These are phyloP conservation scores for Murraya paniculata DNA, from an alignment of 345 rosid species.

Conservation along the genomic window DNA sequence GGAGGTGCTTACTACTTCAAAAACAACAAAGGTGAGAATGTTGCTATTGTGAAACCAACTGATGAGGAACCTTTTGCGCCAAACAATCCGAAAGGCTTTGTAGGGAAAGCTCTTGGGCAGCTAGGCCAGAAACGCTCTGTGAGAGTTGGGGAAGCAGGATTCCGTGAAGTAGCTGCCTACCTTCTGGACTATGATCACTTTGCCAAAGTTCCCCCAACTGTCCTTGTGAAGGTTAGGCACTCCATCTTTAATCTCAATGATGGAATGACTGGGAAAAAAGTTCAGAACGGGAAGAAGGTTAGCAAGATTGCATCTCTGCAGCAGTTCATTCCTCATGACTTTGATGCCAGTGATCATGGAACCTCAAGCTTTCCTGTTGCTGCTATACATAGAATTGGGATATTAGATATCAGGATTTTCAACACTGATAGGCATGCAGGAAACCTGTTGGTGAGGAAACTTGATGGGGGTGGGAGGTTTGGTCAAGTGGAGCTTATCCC, in stretches of 20 bases:
- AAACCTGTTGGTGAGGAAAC: constrained; percentile 63
- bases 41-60: constrained; percentile 70
- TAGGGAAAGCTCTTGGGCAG: constrained; percentile 69
- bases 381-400: constrained; percentile 66
- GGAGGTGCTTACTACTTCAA: constrained; percentile 68
- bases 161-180: constrained; percentile 69
- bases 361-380: constrained; percentile 67
- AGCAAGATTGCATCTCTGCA: constrained; percentile 82
- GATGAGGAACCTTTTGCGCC: constrained; percentile 90
- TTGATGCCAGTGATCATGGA: constrained; percentile 74
- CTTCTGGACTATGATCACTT: constrained; percentile 63
- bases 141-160: constrained; percentile 76
- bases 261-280: constrained; percentile 46
- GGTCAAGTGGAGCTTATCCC: constrained; percentile 62
- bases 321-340: constrained; percentile 70
- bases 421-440: constrained; percentile 70
- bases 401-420: constrained; percentile 62
- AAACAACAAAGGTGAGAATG: constrained; percentile 49
- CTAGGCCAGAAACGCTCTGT: constrained; percentile 72
- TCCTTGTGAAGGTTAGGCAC: constrained; percentile 65
- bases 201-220: constrained; percentile 72
- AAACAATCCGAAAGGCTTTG: constrained; percentile 77
- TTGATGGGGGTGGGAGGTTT: constrained; percentile 48
- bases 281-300: constrained; percentile 42
- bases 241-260: constrained; percentile 61